Conservation (phyloP, 179 eudicot genomes). For the Silene coronaria region DNA sequence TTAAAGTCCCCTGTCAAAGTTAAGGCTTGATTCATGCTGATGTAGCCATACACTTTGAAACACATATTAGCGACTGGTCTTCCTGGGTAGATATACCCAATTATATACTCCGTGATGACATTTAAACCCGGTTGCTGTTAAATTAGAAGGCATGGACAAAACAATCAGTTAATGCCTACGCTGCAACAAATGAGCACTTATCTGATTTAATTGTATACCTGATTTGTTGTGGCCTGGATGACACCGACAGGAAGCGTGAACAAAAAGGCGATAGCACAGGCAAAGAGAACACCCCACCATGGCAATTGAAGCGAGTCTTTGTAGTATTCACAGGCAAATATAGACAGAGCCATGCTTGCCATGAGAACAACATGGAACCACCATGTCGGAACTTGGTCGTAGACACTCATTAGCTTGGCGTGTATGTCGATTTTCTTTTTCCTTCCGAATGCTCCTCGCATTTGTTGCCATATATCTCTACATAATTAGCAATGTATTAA, state of each 20-base stretch:
- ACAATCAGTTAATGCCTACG: neutral
- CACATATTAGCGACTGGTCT: constrained; percentile 84
- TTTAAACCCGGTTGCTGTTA: constrained; percentile 68
- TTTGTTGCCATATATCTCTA: constrained; percentile 44
- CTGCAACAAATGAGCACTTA: neutral
- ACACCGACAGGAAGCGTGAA: constrained; percentile 79
- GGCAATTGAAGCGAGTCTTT: constrained; percentile 62
- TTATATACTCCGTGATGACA: constrained; percentile 72
- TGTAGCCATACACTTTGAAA: constrained; percentile 75
- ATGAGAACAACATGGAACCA: constrained; percentile 60
- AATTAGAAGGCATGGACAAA: neutral
- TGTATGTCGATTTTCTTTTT: constrained; percentile 53
- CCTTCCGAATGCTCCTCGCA: constrained; percentile 30
- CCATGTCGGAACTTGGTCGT: constrained; percentile 68
- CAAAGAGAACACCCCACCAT: constrained; percentile 82
- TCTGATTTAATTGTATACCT: constrained; percentile 31
- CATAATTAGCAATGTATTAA: neutral
- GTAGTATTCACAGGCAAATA: constrained; percentile 47
- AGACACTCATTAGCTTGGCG: constrained; percentile 57
- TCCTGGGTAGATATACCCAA: constrained; percentile 70
- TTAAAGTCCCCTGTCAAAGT: constrained; percentile 55
- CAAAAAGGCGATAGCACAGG: constrained; percentile 55
- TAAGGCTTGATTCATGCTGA: constrained; percentile 65
- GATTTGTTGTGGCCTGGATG: constrained; percentile 70
- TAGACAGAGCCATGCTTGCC: constrained; percentile 36